Evolutionary conservation across 2,329 filamentous ascomycete species (phyloP), one percentile per base, ranked within the genome.

Genomic region (Talaromyces amestolkiae): DNA sequence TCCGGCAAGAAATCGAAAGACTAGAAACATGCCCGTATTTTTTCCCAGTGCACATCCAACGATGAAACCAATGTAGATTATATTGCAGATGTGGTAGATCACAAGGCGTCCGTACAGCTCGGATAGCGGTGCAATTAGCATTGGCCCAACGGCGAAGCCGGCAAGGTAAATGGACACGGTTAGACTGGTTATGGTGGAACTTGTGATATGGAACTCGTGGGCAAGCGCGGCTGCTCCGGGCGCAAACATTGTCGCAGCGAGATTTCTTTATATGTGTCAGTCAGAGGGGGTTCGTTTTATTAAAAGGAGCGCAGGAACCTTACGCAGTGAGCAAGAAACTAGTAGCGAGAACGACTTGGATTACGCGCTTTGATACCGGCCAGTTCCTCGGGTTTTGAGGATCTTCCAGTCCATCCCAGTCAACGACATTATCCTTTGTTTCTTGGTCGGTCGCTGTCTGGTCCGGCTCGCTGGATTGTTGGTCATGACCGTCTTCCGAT

Each of bases 161-260:
- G 84, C 73, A 4, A 84, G 74, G 66, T 82, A 81, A 15, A 84
- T 83, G 0, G 87, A 89, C 0, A 91, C 86, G 62, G 89, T 86
- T 61, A 92, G 87, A 0, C 86, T 83, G 0, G 83, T 84, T 1
- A 91, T 79, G 58, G 83, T 76, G 4, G 76, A 73, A 66, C 81
- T 86, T 37, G 75, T 78, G 3, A 80, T 83, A 31, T 82, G 64
- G 72, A 92, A 91, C 22, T 90, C 87, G 6, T 70, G 60, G 82
- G 90, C 85, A 0, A 92, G 79, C 2, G 86, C 76, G 0, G 86
- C 84, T 0, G 91, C 85, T 4, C 85, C 88, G 0, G 89, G 89
- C 0, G 89, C 89, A 70, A 91, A 89, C 78, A 90, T 90, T 2
- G 80, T 82, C 3, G 81, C 83, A 3, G 80, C 83, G 6, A 85